Evolutionary conservation across 805 yeast species (phyloP), one percentile per base, ranked within the genome.

Genomic region (Yarrowia keelungensis): DNA sequence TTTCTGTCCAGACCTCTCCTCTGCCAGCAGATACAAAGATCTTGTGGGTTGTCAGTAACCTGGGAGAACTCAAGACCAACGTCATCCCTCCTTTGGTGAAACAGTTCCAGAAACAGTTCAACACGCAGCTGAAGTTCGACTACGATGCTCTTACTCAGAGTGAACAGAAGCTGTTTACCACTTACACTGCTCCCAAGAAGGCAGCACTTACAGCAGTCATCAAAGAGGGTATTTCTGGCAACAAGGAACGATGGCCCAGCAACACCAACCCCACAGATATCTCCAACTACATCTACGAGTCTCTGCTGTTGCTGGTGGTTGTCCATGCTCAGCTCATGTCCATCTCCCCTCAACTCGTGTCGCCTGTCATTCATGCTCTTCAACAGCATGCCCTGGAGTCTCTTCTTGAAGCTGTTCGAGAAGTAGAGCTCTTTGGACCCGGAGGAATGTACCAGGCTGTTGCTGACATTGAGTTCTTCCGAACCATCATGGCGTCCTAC

Each of bases 391-490:
- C 78, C 50, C 79, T 73, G 41, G 76, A 75, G 69, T 72, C 76
- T n/a, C 75, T 80, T 70, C 78, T 78, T 74, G 81, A 78, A 69
- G 77, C 69, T 46, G 78, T 79, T 70, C 81, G 84, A 35, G 83
- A 79, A 41, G 73, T 84, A 8, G 86, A 85, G 41, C 74, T 76
- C 14, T 79, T 85, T 47, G 81, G 85, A 0, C 75, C 80, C 9
- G 82, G 80, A 42, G 87, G 87, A 1, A 75, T 83, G 50, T 76
- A 83, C 67, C 89, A 86, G 74, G 79, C 82, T 1, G 79, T 83
- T 0, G 82, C 86, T 3, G 90, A 87, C 72, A 73, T 86, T 36
- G 86, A 85, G 72, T 85, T 86, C 71, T 80, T 86, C 74, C 80
- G 82, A 58, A 76, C 73, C 46, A 75, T 75, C n/a, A 71, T 79